phyloP scores from a whole-genome alignment of 23 red algal genomes.

The Cyanidioschyzon merolae region DNA sequence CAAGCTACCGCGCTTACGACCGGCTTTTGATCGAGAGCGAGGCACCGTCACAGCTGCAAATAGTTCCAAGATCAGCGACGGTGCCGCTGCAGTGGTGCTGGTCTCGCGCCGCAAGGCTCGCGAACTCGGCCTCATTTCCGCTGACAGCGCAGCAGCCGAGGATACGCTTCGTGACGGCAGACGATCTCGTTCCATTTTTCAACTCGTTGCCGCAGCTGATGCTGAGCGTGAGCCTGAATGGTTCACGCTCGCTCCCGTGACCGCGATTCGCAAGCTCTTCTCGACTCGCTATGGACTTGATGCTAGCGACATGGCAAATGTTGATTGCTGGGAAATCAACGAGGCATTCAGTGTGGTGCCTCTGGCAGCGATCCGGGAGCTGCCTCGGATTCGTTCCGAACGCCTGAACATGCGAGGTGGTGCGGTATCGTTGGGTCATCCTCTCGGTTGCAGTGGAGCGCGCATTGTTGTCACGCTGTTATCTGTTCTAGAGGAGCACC shows the following conservation, averaged over 20 bases:
- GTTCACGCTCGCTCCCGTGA: constrained; percentile 78
- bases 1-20: neutral
- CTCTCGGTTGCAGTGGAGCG: constrained; percentile 69
- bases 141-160: constrained; percentile 5
- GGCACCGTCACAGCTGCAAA: constrained; percentile 96
- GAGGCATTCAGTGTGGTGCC: constrained; percentile 89
- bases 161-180: neutral
- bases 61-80: constrained; percentile 71
- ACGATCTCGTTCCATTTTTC: neutral
- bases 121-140: constrained; percentile 27
- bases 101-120: constrained; percentile 32
- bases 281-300: constrained; percentile 2
- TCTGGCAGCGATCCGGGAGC: constrained; percentile 27
- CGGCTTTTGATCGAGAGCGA: constrained; percentile 3
- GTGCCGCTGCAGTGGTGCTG: constrained; percentile 81
- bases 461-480: constrained; percentile 78
- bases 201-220: constrained; percentile 49
- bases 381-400: constrained; percentile 29
- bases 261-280: constrained; percentile 63
- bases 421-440: constrained; percentile 80
- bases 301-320: constrained; percentile 28
- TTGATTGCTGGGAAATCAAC: constrained; percentile 92
- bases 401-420: constrained; percentile 81
- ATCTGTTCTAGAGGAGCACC: constrained; percentile 37
- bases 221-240: constrained; percentile 56